Base-by-base conservation (phyloP, 208 protist species). In the Trypanosoma boissoni region DNA sequence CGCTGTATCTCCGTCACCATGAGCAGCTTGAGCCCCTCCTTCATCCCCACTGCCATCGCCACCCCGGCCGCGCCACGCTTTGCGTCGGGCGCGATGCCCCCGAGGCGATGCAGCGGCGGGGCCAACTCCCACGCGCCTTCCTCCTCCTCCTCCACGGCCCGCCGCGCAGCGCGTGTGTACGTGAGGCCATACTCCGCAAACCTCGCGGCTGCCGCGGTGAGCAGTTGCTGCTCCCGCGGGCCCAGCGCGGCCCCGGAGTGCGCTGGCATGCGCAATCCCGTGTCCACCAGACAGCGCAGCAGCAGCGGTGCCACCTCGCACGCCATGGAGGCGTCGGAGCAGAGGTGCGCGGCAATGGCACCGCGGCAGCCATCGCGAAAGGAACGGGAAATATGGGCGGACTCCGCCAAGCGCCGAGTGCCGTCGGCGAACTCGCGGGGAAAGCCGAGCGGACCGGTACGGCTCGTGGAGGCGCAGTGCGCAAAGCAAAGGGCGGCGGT, bases 121-220 rank as follows among this genome's bases (percentile, higher is more conserved):
- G 63, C 57, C 20, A 85, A 65, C 27, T 68, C 51, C 78, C 76
- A 85, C n/a, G n/a, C n/a, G 42, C 56, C 59, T 36, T 65, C 60
- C 5, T 69, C 63, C 18, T 46, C 27, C 21, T 23, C 39, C 45
- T 71, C 36, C 45, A 32, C 20, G 20, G 16, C 21, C 6, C 50
- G n/a, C 50, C 16, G 6, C 50, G 8, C 18, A 31, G 57, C 8
- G 12, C 49, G 48, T 0, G 50, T 60, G 69, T 89, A 94, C 39
- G 66, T 67, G 31, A 91, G 70, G 2, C 87, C 83, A 60, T 91
- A 94, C 55, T 63, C 64, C 32, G 72, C 80, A 61, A 91, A 79
- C 0, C 87, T 78, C 32, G 59, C 74, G 26, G 84, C 71, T 20
- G 81, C 46, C 5, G 46, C 64, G n/a, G 62, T 49, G 57, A 91